These are phyloP conservation scores for Linnemannia elongata DNA, from an alignment of 192 early-diverging fungal genomes.

Conservation along the genomic window DNA sequence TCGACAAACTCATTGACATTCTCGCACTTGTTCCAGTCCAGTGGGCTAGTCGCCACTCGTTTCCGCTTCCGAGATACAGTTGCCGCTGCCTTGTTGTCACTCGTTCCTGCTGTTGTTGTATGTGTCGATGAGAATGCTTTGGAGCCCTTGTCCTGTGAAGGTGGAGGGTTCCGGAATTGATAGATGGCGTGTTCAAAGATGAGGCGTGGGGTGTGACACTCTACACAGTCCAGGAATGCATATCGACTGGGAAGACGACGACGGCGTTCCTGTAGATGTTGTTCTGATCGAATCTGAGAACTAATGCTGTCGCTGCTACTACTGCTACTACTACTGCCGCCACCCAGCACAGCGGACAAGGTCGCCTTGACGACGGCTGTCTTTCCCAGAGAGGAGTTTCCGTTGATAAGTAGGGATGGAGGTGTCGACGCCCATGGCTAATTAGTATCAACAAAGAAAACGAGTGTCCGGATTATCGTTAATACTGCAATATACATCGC, in stretches of 20 bases:
- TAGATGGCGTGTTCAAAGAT: conserved; percentile 85
- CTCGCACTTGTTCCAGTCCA: conserved; percentile 69
- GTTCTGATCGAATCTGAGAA: not conserved
- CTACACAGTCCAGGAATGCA: conserved; percentile 80
- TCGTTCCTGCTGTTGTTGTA: not conserved
- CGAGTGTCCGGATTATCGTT: not conserved
- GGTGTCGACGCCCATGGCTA: conserved; percentile 50
- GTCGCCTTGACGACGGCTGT: conserved; percentile 54
- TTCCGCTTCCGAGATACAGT: conserved; percentile 11
- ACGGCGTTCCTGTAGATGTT: too few relatives aligned
- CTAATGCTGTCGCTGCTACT: not conserved
- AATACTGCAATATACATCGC: not conserved
- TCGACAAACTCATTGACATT: conserved; percentile 80
- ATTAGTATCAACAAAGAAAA: not conserved
- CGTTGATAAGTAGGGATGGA: conserved; percentile 63
- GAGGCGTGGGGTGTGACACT: conserved; percentile 80
- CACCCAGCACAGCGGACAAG: conserved; percentile 27
- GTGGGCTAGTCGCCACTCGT: not conserved
- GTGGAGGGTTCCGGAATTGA: conserved; percentile 68
- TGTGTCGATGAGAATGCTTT: conserved; percentile 34
- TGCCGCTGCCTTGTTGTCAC: not conserved
- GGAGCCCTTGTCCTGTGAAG: conserved; percentile 51
- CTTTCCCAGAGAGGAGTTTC: conserved; percentile 65
- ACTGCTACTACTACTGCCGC: not conserved
- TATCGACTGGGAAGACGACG: conserved; percentile 40